Conservation (phyloP, 2,329 filamentous ascomycete species). For the Periconia macrospinosa region DNA sequence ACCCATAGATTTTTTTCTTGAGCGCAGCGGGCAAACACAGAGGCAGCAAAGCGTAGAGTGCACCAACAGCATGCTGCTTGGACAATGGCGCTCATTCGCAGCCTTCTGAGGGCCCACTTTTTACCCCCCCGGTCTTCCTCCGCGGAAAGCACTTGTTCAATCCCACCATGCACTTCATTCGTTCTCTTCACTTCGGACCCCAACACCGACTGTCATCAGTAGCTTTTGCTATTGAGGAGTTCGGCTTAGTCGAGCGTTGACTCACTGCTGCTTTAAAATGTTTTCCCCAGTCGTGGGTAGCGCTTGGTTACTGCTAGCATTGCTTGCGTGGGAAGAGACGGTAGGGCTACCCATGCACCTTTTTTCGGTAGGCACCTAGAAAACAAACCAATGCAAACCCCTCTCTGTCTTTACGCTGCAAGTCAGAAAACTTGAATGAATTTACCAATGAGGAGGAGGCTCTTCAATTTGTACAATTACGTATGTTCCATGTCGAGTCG, state of each 20-base stretch:
- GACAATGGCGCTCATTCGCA: not conserved
- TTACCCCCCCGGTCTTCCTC: not conserved
- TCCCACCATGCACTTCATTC: not conserved
- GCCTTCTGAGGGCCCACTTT: not conserved
- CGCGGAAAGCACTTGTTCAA: not conserved
- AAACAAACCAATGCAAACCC: not conserved
- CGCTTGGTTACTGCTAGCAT: slow-evolving; percentile 9
- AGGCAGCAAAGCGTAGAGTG: not conserved
- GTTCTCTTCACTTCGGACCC: not conserved
- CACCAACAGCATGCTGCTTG: not conserved
- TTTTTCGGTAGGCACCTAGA: not conserved
- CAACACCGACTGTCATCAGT: not conserved
- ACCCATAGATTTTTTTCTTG: not conserved
- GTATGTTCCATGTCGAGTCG: too few relatives aligned
- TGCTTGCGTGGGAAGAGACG: slow-evolving; percentile 12
- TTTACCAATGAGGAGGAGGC: too few relatives aligned
- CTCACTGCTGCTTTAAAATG: not conserved
- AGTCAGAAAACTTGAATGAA: too few relatives aligned
- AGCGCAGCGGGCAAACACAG: not conserved
- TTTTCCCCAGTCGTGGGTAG: not conserved
- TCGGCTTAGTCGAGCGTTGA: not conserved
- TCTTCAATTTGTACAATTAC: too few relatives aligned
- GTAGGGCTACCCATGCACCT: not conserved
- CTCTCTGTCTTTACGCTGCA: not conserved
- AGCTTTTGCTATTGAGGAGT: not conserved